Base-by-base conservation (phyloP, 352 stramenopile species). In the Blastocystis hominis region DNA sequence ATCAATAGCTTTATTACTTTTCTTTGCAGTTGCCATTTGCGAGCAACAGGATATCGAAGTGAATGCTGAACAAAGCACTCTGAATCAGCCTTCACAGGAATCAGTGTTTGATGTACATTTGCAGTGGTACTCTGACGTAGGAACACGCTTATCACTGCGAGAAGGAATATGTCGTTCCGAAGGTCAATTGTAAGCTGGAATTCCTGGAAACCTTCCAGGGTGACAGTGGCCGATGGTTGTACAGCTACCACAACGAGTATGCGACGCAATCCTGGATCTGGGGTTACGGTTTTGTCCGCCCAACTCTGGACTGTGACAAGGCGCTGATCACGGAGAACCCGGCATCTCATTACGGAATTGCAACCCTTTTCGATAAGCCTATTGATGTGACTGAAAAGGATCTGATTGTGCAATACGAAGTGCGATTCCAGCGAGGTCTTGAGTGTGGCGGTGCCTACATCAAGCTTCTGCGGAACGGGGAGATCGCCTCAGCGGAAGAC, bases 341-440 rank as follows among this genome's bases (percentile, higher is more conserved):
- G 9, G 72, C 15, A 17, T n/a, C 24, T 30, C 30, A 72, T 38
- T 81, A 81, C 47, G 72, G 72, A 61, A 69, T 81, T 9, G 42
- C 15, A 42, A 70, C 72, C 9, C 34, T 81, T 17, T 81, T 81
- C 36, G 72, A 81, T 1, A 81, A 81, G 40, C 15, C 72, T 1
- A 81, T 81, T 9, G 72, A 81, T 38, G 17, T 61, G 20, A 30
- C 13, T 34, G 30, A 81, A 9, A 81, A 95, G 84, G 93, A 96
- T 69, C 81, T 97, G 36, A 91, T 97, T 5, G 90, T 97, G 42
- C 95, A 98, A 90, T 98, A 97, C 90, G 95, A 98, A 88, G 92
- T 98, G 72, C 95, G 96, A 90, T 92, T 96, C 40, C 91, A 94
- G 86, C 94, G 96, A 88, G 93, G 93, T 3, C 89, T 97, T 24